Evolutionary conservation across 805 yeast species (phyloP), one percentile per base, ranked within the genome.

Genomic region (Hanseniaspora jakobsenii): DNA sequence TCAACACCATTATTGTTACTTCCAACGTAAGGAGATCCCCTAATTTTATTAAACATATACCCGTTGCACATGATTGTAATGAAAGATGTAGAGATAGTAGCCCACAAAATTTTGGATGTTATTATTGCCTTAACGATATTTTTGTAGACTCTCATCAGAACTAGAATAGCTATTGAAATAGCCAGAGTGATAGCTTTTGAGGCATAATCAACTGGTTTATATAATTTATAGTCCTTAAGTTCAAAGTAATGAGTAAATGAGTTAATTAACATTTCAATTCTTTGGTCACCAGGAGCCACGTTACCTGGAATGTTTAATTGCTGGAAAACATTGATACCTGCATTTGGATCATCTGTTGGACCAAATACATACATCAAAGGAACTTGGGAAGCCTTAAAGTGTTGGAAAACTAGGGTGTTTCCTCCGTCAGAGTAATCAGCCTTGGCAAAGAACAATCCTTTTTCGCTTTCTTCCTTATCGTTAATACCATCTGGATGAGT

Each of bases 21-120:
- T 26, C 72, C 72, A 29, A 72, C 66, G 50, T 69, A 65, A 24
- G 70, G 86, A 6, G 78, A 70, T 30, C 72, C 72, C 61, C 96
- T 75, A 50, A 91, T 91, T 52, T 74, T 72, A 60, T 85, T 87
- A 71, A 77, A 91, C 98, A 91, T 91, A 64, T 86, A 81, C 14
- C 98, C 98, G 6, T 89, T 69, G 38, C 73, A 76, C 67, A 87
- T 82, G 52, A 86, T 64, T 48, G 87, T 65, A 29, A 83, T 71
- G 47, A 81, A 65, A n/a, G 82, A 66, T 3, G 82, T 70, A 17
- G 52, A 54, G 9, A 72, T 36, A 2, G 76, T 72, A 35, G 82
- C 80, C 96, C 97, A 91, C 31, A 82, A 55, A 38, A 71, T 63
- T 52, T 70, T 77, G 32, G 75, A 71, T 21, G 65, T 61, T 10